Conservation (phyloP, 352 stramenopile genomes). For the Phytophthora pistaciae region DNA sequence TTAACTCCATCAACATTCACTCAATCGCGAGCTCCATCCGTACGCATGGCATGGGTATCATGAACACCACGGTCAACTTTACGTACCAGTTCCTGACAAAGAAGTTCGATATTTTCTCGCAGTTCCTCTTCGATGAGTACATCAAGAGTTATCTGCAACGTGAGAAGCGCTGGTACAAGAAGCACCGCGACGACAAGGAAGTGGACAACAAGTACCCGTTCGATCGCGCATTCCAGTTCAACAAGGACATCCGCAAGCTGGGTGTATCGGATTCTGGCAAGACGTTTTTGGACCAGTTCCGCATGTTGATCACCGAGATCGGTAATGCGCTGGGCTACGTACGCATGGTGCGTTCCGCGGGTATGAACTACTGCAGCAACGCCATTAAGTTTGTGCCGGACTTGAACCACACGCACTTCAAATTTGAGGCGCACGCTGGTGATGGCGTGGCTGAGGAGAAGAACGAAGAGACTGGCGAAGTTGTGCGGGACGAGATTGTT, state of each 20-base stretch:
- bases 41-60: constrained; percentile 96
- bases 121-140: constrained; percentile 96
- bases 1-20: constrained; percentile 95
- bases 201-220: constrained; percentile 96
- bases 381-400: constrained; percentile 94
- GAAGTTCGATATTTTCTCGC: constrained; percentile 92
- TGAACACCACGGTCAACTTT: constrained; percentile 97
- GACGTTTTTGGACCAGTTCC: constrained; percentile 93
- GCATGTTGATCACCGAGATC: constrained; percentile 93
- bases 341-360: constrained; percentile 93
- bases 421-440: constrained; percentile 79
- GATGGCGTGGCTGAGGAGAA: constrained; percentile 64
- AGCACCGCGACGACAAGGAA: constrained; percentile 89
- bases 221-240: constrained; percentile 91
- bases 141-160: constrained; percentile 95
- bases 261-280: constrained; percentile 87
- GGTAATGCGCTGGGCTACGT: constrained; percentile 95
- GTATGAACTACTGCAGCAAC: constrained; percentile 94
- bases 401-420: constrained; percentile 89
- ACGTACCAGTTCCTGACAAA: constrained; percentile 95
- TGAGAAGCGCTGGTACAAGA: constrained; percentile 95
- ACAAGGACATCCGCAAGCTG: constrained; percentile 91
- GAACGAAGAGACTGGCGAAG: constrained; percentile 64
- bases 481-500: constrained; percentile 53
- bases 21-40: constrained; percentile 92